Conservation (phyloP, 139 green algal species). For the Coelastrella sp. region DNA sequence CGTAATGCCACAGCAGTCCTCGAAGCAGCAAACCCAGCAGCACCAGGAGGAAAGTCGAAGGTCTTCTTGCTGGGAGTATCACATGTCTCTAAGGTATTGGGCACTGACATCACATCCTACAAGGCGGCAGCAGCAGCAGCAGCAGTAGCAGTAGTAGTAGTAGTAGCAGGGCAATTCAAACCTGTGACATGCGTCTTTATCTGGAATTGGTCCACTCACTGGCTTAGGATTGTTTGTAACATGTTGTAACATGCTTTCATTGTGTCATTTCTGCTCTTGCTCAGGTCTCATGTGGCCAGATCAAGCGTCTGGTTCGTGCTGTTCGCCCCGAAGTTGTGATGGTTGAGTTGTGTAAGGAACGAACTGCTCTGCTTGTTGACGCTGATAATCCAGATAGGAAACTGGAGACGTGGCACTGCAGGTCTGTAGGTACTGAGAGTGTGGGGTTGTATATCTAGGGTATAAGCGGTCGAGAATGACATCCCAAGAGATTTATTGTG, state of each 20-base stretch:
- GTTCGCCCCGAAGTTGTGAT: constrained; percentile 65
- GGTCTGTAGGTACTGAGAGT: too few relatives aligned
- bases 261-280: background rate
- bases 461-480: too few relatives aligned
- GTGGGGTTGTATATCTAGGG: too few relatives aligned
- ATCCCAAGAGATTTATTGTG: too few relatives aligned
- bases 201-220: too few relatives aligned
- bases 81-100: constrained; percentile 80
- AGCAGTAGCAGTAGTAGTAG: background rate
- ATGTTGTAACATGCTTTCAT: background rate
- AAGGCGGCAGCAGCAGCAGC: background rate
- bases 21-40: constrained; percentile 57
- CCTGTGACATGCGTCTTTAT: too few relatives aligned
- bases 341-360: constrained; percentile 89
- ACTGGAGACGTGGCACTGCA: constrained; percentile 70
- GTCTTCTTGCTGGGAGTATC: constrained; percentile 87
- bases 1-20: constrained; percentile 68
- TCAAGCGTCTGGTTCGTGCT: constrained; percentile 64
- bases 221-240: background rate
- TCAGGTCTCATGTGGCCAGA: constrained; percentile 38
- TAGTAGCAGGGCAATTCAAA: background rate
- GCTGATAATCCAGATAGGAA: constrained; percentile 36
- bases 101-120: background rate
- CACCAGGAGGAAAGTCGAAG: constrained; percentile 50
- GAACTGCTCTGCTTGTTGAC: constrained; percentile 76